These are phyloP conservation scores for Alnus rubra DNA, from an alignment of 306 rosid species.

Conservation along the genomic window DNA sequence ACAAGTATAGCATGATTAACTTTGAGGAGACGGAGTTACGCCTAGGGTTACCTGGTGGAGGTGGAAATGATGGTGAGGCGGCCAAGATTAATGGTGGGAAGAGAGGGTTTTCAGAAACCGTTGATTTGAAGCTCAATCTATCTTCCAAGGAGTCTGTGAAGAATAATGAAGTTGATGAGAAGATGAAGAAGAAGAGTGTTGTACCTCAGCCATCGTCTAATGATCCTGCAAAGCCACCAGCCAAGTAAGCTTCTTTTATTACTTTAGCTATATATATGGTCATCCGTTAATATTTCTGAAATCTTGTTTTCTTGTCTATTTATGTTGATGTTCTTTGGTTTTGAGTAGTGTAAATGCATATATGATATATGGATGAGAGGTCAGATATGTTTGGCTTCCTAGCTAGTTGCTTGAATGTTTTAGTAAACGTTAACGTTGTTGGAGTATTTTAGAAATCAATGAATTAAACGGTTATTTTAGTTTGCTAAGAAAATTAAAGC, in stretches of 20 bases:
- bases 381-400: no score
- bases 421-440: neutral
- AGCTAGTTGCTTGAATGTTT: neutral
- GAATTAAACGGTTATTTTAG: neutral
- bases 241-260: constrained; percentile 45
- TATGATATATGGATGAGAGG: no score
- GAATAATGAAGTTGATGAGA: constrained; percentile 26
- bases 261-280: no score
- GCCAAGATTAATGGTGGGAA: constrained; percentile 51
- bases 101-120: constrained; percentile 71
- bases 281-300: neutral
- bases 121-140: constrained; percentile 90
- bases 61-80: constrained; percentile 14
- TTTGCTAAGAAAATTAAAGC: neutral
- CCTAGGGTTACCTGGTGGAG: constrained; percentile 77
- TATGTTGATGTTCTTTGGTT: no score
- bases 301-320: no score
- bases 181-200: constrained; percentile 23
- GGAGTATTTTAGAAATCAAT: neutral
- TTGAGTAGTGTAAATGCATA: no score
- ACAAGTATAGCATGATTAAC: constrained; percentile 48
- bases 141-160: constrained; percentile 37
- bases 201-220: constrained; percentile 19
- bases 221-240: constrained; percentile 55
- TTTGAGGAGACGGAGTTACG: constrained; percentile 81